Conservation (phyloP, 768 basidiomycete genomes). For the Podaxis sp. region DNA sequence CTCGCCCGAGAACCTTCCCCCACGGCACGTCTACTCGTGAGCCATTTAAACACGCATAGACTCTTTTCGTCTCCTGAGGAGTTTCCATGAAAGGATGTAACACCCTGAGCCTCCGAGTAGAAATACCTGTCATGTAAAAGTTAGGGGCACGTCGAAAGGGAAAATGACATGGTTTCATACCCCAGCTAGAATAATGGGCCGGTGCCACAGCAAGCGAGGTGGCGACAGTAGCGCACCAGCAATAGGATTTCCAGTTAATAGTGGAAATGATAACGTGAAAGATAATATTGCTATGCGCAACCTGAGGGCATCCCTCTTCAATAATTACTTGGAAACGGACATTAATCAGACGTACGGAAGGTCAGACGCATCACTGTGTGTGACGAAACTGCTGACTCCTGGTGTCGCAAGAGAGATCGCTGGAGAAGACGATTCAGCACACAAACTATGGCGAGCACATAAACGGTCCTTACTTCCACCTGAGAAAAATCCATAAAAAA, state of each 20-base stretch:
- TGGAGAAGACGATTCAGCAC: constrained; percentile 19
- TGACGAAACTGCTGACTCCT: constrained; percentile 37
- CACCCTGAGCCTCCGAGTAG: constrained; percentile 35
- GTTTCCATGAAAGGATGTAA: constrained; percentile 31
- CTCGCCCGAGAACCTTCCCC: not conserved
- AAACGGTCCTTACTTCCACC: constrained; percentile 42
- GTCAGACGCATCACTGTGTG: constrained; percentile 42
- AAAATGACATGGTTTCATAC: constrained; percentile 26
- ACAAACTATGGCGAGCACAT: not conserved
- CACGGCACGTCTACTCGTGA: not conserved
- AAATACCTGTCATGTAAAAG: constrained; percentile 25
- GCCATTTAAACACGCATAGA: constrained; percentile 22
- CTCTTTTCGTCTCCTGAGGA: constrained; percentile 30
- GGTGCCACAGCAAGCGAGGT: constrained; percentile 37
- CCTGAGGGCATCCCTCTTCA: constrained; percentile 16
- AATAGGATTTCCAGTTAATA: constrained; percentile 52
- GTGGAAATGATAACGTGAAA: constrained; percentile 42
- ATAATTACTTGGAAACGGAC: not conserved
- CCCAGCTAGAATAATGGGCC: constrained; percentile 44
- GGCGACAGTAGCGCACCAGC: constrained; percentile 48
- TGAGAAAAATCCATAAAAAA: constrained; percentile 57
- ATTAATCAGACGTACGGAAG: constrained; percentile 35
- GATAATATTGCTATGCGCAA: constrained; percentile 45
- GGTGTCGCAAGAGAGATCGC: constrained; percentile 42
- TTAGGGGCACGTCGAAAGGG: not conserved